Evolutionary conservation across 2,329 filamentous ascomycete species (phyloP).

Genomic region (Ascomycota sp.): DNA sequence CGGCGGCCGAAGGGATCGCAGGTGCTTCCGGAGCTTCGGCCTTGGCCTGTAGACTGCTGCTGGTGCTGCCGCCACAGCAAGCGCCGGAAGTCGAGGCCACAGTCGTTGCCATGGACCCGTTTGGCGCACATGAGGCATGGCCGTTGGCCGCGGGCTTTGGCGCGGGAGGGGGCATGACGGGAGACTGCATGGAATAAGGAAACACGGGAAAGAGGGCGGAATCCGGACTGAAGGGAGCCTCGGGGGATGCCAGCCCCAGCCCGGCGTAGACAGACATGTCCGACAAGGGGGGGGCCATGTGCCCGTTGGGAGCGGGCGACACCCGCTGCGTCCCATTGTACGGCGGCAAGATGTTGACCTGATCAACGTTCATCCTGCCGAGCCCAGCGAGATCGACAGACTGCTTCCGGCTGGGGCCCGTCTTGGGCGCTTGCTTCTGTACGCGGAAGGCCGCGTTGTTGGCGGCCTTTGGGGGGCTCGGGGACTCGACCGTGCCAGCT

Average conservation of each 20-base stretch:
- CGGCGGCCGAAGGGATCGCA: slow-evolving; percentile 4
- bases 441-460: slow-evolving; percentile 21
- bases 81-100: slow-evolving; percentile 2
- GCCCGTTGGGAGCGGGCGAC: slow-evolving; percentile 6
- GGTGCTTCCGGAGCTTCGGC: slow-evolving; percentile 1
- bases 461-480: slow-evolving; percentile 12
- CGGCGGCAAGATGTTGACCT: slow-evolving; percentile 25
- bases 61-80: slow-evolving; percentile 7
- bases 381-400: slow-evolving; percentile 28
- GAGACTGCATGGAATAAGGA: slow-evolving; percentile 9
- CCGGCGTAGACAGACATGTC: slow-evolving; percentile 9
- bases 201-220: slow-evolving; percentile 13
- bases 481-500: slow-evolving; percentile 7
- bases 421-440: slow-evolving; percentile 20
- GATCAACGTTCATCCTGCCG: slow-evolving; percentile 31
- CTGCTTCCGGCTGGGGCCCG: slow-evolving; percentile 18
- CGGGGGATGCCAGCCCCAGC: slow-evolving; percentile 9
- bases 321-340: slow-evolving; percentile 10
- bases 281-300: slow-evolving; percentile 4
- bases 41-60: slow-evolving; percentile 1
- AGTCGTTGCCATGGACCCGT: slow-evolving; percentile 3
- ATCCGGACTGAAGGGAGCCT: slow-evolving; percentile 7
- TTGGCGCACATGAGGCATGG: slow-evolving; percentile 5
- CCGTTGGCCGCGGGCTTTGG: slow-evolving; percentile 6
- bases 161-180: slow-evolving; percentile 5